Base-by-base conservation (phyloP, 257 asterid species). In the Schizonepeta tenuifolia region DNA sequence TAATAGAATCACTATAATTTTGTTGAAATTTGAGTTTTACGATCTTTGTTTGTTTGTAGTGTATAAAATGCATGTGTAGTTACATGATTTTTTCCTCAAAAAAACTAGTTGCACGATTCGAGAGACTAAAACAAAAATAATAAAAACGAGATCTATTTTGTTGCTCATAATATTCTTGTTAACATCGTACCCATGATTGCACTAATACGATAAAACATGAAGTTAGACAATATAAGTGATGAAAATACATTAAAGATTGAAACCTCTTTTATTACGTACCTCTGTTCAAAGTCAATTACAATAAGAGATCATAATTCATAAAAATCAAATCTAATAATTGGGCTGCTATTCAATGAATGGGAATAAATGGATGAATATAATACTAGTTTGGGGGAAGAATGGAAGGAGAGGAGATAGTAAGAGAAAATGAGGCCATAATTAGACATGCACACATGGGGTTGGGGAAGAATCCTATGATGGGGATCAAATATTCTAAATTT, bases 401-500 rank as follows among this genome's bases (percentile, higher is more conserved):
- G 24, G 24, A 49, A 49, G 20, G 7, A 15, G 10, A 7, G 1
- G 8, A 15, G 15, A 1, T 0, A n/a, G n/a, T n/a, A 5, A 17
- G 12, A 50, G 11, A 17, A 6, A 47, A n/a, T 43, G 31, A 20
- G 12, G 6, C 24, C 21, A 57, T 51, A 21, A 67, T 47, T 78
- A 26, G 62, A 72, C 70, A 73, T 59, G 69, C 51, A 64, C 83
- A 68, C 78, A 65, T 82, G 81, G 72, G 77, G 62, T 67, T 69
- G 51, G 63, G 15, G 41, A 35, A 79, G 86, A 76, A 82, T 82
- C 84, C 86, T 69, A 82, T 79, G 83, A 75, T 61, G 67, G n/a
- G 49, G 54, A 21, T 56, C 9, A 18, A 66, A 43, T 60, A 50
- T 75, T 58, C 80, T 36, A 71, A 12, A 51, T 65, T 71, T 50